These are phyloP conservation scores for Polymyxa betae DNA, from an alignment of 208 protist species.

Conservation along the genomic window DNA sequence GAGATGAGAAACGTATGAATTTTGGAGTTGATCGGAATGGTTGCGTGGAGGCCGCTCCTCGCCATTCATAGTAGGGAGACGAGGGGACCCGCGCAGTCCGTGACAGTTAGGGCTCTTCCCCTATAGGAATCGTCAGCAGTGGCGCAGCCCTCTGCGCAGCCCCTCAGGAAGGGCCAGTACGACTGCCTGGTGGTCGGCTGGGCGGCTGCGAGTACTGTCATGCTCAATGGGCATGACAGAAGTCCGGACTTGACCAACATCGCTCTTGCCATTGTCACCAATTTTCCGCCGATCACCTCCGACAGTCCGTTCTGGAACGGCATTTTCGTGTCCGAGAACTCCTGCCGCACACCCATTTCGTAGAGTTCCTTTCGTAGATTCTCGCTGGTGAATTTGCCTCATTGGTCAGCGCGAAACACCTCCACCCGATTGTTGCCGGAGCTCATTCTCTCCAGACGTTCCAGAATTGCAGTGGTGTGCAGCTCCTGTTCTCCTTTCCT, in stretches of 20 bases:
- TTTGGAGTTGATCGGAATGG: no score
- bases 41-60: no score
- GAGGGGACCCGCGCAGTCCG: no score
- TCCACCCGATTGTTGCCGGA: neutral
- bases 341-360: neutral
- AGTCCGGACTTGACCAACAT: neutral
- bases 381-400: neutral
- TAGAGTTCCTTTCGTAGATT: neutral
- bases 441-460: constrained; percentile 6
- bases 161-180: no score
- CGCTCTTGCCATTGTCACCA: neutral
- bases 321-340: neutral
- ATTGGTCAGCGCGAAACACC: constrained; percentile 24
- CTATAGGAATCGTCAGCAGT: no score
- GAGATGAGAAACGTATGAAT: no score
- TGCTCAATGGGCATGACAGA: no score
- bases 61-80: no score
- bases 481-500: constrained; percentile 6
- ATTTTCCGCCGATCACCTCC: constrained; percentile 1
- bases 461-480: neutral
- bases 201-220: no score
- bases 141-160: no score
- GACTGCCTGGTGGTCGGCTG: no score
- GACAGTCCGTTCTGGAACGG: constrained; percentile 38
- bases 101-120: no score